Evolutionary conservation across 371 early-diverging fungal genomes (phyloP), one percentile per base, ranked within the genome.

Genomic region (Zychaea mexicana): DNA sequence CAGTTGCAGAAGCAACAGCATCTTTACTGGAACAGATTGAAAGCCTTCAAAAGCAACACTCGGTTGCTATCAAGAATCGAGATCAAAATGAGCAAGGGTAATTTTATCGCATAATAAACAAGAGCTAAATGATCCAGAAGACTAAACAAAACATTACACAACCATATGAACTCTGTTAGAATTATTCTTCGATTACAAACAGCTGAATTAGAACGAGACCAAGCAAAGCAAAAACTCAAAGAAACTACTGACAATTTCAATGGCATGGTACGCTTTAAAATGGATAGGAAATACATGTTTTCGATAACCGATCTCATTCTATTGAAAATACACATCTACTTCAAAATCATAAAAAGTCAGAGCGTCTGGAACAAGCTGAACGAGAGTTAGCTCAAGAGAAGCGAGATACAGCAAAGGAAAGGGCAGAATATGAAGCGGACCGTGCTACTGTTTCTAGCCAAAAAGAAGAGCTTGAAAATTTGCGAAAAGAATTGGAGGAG

Each of bases 11-110:
- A 61, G 82, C 83, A 28, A 85, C 84, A 21, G 73, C 79, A 15
- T 88, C 91, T 2, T 74, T 91, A 2, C 66, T 91, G 10, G 82
- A 86, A 3, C 93, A 91, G 56, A 88, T 91, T 42, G 89, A 93
- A 47, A 69, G 67, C 1, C 61, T 93, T 17, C 91, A 93, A 69
- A 77, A 82, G 6, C 91, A 91, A 53, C 88, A 89, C 42, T 67
- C 79, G 0, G 36, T 69, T 2, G 85, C 89, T 0, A 74, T 74
- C 39, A 79, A 80, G 49, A 83, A 83, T 57, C 88, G 90, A 82
- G 91, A 93, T 64, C 80, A 83, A 54, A 64, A 85, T 8, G 93
- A 93, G 65, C 76, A 82, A 54, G 79, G 76, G 85, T 77, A 52
- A 32, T n/a, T n/a, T n/a, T n/a, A n/a, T n/a, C n/a, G n/a, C n/a